Evolutionary conservation across 2,329 filamentous ascomycete genomes (phyloP), one percentile per base, ranked within the genome.

Genomic region (Emericellopsis cladophorae): DNA sequence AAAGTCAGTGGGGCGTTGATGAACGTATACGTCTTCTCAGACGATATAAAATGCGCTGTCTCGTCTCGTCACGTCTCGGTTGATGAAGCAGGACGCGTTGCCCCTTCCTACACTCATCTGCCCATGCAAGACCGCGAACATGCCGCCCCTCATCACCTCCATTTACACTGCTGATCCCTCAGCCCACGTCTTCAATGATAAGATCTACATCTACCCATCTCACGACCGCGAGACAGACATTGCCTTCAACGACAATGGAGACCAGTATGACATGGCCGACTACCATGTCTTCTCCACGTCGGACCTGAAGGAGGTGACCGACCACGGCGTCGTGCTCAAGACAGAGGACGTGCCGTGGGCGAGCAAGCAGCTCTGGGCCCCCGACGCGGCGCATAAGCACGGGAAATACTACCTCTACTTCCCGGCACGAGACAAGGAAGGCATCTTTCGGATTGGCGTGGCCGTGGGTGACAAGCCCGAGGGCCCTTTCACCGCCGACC

Each of bases 231-330:
- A 85, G 58, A 84, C 81, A 5, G 72, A 78, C 58, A 84, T 86
- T 57, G 43, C 72, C 43, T 80, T 82, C 67, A 88, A 89, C 64
- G 83, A 88, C 68, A 86, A 87, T 69, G 84, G 84, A 54, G 83
- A 87, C 62, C 84, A 88, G 57, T 88, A 87, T 58, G 84, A 86
- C 64, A 89, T 88, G 84, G 70, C 65, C 42, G 84, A 89, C 65
- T 89, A 89, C 68, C 83, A 88, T 59, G 84, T 89, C 56, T 79
- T 88, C 60, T 79, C 74, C 48, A 63, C 62, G 22, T 50, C 58
- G 10, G 65, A 63, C 23, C 60, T 75, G 43, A 70, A 75, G 42
- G 64, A 69, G 3, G 80, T 87, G 3, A 79, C 70, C 16, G 84
- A 88, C 63, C 83, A 88, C 61, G 83, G 83, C 51, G 67, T 83